A percentile compares a stretch with the other conserved stretches of the same genome.
phyloP scores from a whole-genome alignment of 139 green algal species.

The Prasinococcaceae sp. region DNA sequence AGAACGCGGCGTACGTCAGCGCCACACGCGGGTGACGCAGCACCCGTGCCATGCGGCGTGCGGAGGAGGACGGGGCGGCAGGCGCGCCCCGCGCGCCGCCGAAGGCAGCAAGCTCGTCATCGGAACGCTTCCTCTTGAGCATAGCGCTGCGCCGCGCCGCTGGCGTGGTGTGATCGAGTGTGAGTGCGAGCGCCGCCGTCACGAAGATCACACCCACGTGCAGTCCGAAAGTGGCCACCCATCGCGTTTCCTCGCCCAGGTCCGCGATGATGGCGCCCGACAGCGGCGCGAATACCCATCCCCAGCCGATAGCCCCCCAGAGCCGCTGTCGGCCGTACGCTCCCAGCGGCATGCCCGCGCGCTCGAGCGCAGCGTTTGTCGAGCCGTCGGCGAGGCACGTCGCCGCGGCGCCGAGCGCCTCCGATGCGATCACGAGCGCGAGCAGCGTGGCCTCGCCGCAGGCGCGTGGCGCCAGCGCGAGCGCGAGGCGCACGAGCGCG shows the following conservation, averaged over 20 bases:
- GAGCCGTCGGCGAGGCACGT: too few species aligned
- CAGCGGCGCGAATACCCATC: constrained; percentile 2
- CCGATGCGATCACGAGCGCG: too few species aligned
- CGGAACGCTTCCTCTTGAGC: neutral
- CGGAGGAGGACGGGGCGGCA: neutral
- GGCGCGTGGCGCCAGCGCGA: too few species aligned
- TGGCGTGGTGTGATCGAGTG: neutral
- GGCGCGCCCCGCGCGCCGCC: neutral
- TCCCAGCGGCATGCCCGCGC: too few species aligned
- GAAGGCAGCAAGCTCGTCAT: neutral
- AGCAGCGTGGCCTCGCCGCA: too few species aligned
- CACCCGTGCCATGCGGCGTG: too few species aligned
- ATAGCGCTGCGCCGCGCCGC: neutral
- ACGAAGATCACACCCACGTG: neutral
- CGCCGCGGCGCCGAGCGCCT: too few species aligned
- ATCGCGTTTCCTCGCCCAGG: too few species aligned
- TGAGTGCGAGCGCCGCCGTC: neutral
- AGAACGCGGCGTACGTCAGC: neutral
- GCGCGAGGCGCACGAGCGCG: too few species aligned
- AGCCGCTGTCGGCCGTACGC: constrained; percentile 9
- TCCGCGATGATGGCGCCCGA: neutral
- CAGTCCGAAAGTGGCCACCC: neutral
- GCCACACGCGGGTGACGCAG: neutral
- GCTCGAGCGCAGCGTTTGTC: too few species aligned
- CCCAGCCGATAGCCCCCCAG: constrained; percentile 14